phyloP scores from a whole-genome alignment of 2,329 filamentous ascomycete genomes.

The Tolypocladium paradoxum region DNA sequence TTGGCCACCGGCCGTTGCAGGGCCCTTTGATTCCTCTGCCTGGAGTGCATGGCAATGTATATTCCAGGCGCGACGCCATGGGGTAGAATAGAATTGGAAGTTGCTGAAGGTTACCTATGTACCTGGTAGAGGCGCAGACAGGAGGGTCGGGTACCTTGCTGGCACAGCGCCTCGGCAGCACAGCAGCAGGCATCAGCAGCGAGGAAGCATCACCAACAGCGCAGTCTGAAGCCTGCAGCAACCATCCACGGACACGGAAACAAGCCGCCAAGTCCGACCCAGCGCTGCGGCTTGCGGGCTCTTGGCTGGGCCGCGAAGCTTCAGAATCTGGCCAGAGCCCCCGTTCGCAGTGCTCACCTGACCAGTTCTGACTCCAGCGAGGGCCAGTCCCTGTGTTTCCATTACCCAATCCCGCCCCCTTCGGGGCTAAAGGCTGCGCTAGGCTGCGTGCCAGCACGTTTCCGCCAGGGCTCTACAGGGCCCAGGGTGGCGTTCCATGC shows the following conservation, averaged over 20 bases:
- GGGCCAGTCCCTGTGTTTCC: conserved; percentile 4
- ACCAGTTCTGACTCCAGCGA: conserved; percentile 3
- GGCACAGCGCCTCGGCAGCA: too few relatives aligned
- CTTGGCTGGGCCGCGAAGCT: not conserved
- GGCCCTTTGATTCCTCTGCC: not conserved
- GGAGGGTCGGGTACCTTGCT: too few relatives aligned
- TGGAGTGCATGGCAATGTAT: not conserved
- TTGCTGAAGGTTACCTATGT: too few relatives aligned
- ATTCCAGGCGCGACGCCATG: not conserved
- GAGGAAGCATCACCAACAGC: too few relatives aligned
- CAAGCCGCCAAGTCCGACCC: not conserved
- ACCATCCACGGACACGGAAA: not conserved
- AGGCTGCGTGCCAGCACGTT: conserved; percentile 1
- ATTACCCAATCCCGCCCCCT: conserved; percentile 7
- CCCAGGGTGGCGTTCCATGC: not conserved
- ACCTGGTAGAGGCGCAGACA: too few relatives aligned
- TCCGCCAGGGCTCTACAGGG: conserved; percentile 2
- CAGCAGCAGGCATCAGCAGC: too few relatives aligned
- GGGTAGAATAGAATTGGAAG: not conserved
- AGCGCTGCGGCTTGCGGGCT: not conserved
- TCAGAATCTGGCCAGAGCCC: not conserved
- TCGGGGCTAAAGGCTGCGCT: conserved; percentile 2
- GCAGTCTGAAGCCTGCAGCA: not conserved
- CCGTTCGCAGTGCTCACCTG: conserved; percentile 6
- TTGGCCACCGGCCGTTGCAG: not conserved